Base-by-base conservation (phyloP, 495 filamentous ascomycete species). In the Aspergillus sclerotioniger region DNA sequence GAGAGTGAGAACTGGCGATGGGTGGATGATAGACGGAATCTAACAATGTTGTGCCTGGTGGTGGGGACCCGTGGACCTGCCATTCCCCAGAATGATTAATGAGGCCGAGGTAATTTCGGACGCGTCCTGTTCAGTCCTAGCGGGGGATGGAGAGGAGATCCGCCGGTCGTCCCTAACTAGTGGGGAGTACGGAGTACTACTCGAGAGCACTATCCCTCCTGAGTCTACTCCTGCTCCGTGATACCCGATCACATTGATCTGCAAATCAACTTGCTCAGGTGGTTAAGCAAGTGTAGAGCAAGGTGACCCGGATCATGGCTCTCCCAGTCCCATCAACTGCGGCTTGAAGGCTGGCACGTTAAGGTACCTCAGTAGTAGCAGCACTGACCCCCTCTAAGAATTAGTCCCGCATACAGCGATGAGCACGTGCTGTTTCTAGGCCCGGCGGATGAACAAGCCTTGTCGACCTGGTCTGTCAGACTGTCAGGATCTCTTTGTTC, bases 401-500 rank as follows among this genome's bases (percentile, higher is more conserved):
- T 54, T 59, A 62, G 60, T 56, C 55, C 61, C 64, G 66, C 67
- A 69, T 55, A 55, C 28, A 25, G 15, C 20, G 32, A 45, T n/a
- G 58, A 67, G 53, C 67, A 69, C 67, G 67, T 69, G 67, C 55
- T 33, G 28, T 44, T 29, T 21, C 52, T 44, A 45, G 52, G 29
- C 52, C 41, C 21, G 33, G 21, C 37, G 28, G 31, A 35, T 20
- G 54, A 39, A 50, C 47, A 50, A 50, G n/a, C 31, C 16, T 17
- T 6, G 20, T 25, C 47, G 20, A 16, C 47, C 16, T 29, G 47
- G 21, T 32, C 25, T 7, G 13, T 50, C 25, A 13, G 17, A 46
- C 1, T n/a, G 15, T 13, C 12, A 8, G 47, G 25, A 50, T 32
- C 31, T 56, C 54, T 56, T 56, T 56, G 54, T 56, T 49, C 33